Evolutionary conservation across 2,329 filamentous ascomycete genomes (phyloP), one percentile per base, ranked within the genome.

Genomic region (Sporothrix mexicana): DNA sequence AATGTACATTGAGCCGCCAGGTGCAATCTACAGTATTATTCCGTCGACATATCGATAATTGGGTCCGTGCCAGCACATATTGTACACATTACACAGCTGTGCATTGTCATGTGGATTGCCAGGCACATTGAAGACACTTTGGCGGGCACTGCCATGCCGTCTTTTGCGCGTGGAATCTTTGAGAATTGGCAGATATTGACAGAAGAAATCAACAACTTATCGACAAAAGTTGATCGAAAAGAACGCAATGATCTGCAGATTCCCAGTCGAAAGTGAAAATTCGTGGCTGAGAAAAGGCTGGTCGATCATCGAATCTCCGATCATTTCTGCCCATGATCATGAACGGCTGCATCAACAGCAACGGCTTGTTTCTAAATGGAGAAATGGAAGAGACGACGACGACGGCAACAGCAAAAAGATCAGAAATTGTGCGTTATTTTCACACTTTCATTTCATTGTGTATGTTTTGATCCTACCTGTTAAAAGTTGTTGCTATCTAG

Each of bases 291-390:
- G 57, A 41, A n/a, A 43, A 20, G 36, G 36, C 30, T 12, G 8
- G 59, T 43, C 30, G 30, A 62, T 62, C 59, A 62, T 43, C 30
- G 17, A 62, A 20, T 43, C 15, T 43, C 8, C 30, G 13, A 8
- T 43, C 17, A 43, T 53, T 9, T 17, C 8, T 2, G 20, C 3
- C 51, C 51, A 17, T 9, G 1, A 47, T 47, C 49, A 20, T 9
- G 2, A 53, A 53, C 15, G 7, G 3, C 49, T 30, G 30, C 30
- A 6, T 36, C 30, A 36, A 36, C 30, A 7, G 7, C n/a, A 20
- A 62, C 17, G 15, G 30, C 20, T 25, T 69, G 67, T 36, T 68
- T 70, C 67, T 70, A 70, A 70, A 70, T 70, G 68, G 68, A 41
- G 68, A 70, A 70, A 57, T 25, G 68, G 68, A 47, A 70, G 41